Conservation (phyloP, 1,284 basidiomycete genomes). For the Cutaneotrichosporon sp. region DNA sequence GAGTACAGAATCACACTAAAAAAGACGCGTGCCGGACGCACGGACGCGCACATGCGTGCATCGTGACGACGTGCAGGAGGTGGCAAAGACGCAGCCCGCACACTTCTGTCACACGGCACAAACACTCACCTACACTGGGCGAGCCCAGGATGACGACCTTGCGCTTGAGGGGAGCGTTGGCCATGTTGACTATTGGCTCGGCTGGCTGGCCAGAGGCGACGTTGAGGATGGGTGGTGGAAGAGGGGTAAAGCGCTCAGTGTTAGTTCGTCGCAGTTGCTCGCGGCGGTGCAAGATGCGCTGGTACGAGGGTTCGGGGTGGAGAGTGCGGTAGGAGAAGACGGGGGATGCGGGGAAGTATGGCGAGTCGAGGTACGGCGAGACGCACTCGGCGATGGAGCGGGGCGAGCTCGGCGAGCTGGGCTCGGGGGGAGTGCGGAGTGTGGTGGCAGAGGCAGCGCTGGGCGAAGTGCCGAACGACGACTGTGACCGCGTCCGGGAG, state of each 20-base stretch:
- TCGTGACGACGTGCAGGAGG: no score
- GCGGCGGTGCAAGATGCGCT: constrained; percentile 5
- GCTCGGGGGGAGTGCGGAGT: no score
- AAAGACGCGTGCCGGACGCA: no score
- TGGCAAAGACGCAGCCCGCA: no score
- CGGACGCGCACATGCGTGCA: no score
- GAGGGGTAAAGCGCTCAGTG: not conserved
- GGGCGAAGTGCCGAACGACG: no score
- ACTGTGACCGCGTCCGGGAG: no score
- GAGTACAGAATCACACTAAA: not conserved
- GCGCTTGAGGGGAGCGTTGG: constrained; percentile 55
- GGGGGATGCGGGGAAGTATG: not conserved
- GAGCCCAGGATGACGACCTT: constrained; percentile 77
- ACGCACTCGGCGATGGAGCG: not conserved
- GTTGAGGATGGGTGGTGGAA: not conserved
- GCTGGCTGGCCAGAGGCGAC: not conserved
- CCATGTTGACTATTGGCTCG: not conserved
- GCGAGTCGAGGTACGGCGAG: constrained; percentile 3
- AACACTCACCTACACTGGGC: constrained; percentile 66
- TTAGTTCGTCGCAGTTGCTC: not conserved
- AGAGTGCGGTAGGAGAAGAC: not conserved
- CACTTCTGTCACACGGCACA: not conserved
- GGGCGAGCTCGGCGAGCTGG: no score
- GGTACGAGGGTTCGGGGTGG: constrained; percentile 4
- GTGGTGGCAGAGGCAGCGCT: no score